These are phyloP conservation scores for Stachybotrys echinatus DNA, from an alignment of 2,329 filamentous ascomycete species.

Conservation along the genomic window DNA sequence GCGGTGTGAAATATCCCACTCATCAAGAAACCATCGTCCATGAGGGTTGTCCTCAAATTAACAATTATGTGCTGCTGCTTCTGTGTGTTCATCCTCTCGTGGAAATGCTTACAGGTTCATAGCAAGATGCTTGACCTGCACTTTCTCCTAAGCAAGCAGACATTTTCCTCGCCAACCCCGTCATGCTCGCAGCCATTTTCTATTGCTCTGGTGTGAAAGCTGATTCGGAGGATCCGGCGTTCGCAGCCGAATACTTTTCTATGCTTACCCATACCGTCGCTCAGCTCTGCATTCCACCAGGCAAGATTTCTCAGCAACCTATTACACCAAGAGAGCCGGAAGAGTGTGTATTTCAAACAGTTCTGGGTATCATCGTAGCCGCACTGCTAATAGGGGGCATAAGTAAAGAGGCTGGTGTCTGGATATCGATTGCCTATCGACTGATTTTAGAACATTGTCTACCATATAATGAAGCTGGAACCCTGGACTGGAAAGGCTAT, in stretches of 20 bases:
- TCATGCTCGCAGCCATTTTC: slow-evolving; percentile 37
- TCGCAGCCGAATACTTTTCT: slow-evolving; percentile 32
- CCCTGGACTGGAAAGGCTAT: slow-evolving; percentile 33
- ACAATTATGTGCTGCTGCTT: no score
- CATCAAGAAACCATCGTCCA: no score
- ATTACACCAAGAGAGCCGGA: slow-evolving; percentile 18
- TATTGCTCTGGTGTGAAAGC: slow-evolving; percentile 34
- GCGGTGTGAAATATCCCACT: no score
- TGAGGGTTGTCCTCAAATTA: no score
- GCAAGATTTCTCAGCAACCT: slow-evolving; percentile 18
- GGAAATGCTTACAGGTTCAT: slow-evolving; percentile 38
- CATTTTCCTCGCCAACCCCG: slow-evolving; percentile 35
- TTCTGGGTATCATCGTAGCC: slow-evolving; percentile 34
- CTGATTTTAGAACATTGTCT: slow-evolving; percentile 35
- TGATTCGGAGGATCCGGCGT: slow-evolving; percentile 22
- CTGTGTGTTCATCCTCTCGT: no score
- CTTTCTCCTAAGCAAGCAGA: slow-evolving; percentile 36
- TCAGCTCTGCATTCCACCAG: slow-evolving; percentile 30
- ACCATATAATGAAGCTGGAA: slow-evolving; percentile 28
- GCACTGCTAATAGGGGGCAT: slow-evolving; percentile 34
- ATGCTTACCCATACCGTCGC: slow-evolving; percentile 32
- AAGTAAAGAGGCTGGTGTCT: slow-evolving; percentile 34
- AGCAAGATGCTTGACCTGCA: slow-evolving; percentile 38
- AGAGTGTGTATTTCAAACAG: slow-evolving; percentile 35
- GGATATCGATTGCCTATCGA: slow-evolving; percentile 37